Evolutionary conservation across 2,329 filamentous ascomycete genomes (phyloP).

Genomic region (Shiraia bambusicola): DNA sequence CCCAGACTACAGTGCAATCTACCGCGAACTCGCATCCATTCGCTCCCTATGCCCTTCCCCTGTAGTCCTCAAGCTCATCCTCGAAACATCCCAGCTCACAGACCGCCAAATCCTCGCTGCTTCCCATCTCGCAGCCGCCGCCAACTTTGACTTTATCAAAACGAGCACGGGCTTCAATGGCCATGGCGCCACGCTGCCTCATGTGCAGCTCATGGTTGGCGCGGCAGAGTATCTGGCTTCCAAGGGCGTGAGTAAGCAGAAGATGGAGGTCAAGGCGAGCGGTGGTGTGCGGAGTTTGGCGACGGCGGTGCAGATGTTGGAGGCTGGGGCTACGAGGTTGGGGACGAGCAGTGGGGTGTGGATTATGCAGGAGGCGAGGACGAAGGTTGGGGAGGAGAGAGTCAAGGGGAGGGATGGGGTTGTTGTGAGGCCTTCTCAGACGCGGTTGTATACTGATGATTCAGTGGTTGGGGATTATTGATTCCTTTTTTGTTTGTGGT

Average conservation of each 20-base stretch:
- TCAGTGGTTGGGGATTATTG: constrained; percentile 17
- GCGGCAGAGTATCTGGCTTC: constrained; percentile 49
- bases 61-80: constrained; percentile 56
- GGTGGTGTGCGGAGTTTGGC: constrained; percentile 57
- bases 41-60: constrained; percentile 50
- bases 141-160: constrained; percentile 61
- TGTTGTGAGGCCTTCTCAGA: constrained; percentile 27
- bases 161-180: constrained; percentile 62
- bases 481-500: no score
- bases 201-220: constrained; percentile 58
- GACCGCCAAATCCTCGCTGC: constrained; percentile 55
- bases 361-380: constrained; percentile 53
- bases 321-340: constrained; percentile 58
- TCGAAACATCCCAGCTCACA: constrained; percentile 58
- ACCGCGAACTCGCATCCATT: constrained; percentile 55
- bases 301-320: constrained; percentile 56
- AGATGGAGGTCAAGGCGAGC: constrained; percentile 60
- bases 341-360: constrained; percentile 58
- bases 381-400: constrained; percentile 26
- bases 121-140: constrained; percentile 53
- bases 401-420: constrained; percentile 22
- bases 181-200: constrained; percentile 53
- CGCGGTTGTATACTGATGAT: constrained; percentile 43
- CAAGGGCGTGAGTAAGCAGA: constrained; percentile 27
- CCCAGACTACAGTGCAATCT: constrained; percentile 52